Evolutionary conservation across 2,329 filamentous ascomycete genomes (phyloP), one percentile per base, ranked within the genome.

Genomic region (Verticillium longisporum): DNA sequence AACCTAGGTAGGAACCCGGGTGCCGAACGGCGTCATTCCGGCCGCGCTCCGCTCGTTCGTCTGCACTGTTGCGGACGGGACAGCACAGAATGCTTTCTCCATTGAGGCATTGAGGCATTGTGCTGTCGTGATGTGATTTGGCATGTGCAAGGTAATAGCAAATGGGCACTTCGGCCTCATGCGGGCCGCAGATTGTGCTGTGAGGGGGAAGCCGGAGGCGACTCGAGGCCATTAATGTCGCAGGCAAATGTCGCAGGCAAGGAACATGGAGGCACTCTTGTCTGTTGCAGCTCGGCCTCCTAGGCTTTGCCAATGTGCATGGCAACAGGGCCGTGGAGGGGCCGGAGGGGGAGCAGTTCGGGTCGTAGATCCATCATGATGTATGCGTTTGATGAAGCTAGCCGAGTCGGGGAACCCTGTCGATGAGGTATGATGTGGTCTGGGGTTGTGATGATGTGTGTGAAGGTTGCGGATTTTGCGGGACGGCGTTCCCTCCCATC

Each of bases 91-190:
- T 9, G 4, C 18, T 50, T 18, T 15, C 41, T 50, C 14, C 18
- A 50, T n/a, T n/a, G n/a, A n/a, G n/a, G n/a, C n/a, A n/a, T 50
- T 26, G 41, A 50, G 18, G 41, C 41, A 50, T 21, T 53, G 61
- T 61, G 57, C 50, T 38, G 61, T 36, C 21, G 45, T 54, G 61
- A 41, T 60, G 59, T 64, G 58, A 57, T 62, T 62, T 56, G 13
- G 54, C 54, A 56, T 56, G 62, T 63, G 62, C 62, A 64, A 64
- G 45, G 55, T 50, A 55, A 53, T 55, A n/a, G n/a, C n/a, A 13
- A 60, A 45, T 41, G 26, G 55, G n/a, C n/a, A 50, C 14, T 26
- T 58, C 50, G 41, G 36, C 41, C 37, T 32, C 38, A 55, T n/a
- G 21, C 45, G 54, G 37, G 41, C 7, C 21, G 41, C 41, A 18